phyloP scores from a whole-genome alignment of 306 rosid species.

The Malus domestica region ASM211411v1 NC_041798.1:11987501-11988000 shows the following conservation, averaged over 20 bases:
- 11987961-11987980: slow-evolving; percentile 73
- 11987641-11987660: not conserved
- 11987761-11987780: slow-evolving; percentile 99
- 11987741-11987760: slow-evolving; percentile 85
- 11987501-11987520: slow-evolving; percentile 15
- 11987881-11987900: slow-evolving; percentile 73
- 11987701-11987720: slow-evolving; percentile 87
- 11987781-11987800: slow-evolving; percentile 93
- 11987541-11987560: slow-evolving; percentile 72
- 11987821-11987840: slow-evolving; percentile 3
- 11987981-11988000: slow-evolving; percentile 68
- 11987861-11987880: not conserved
- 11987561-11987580: slow-evolving; percentile 74
- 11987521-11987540: slow-evolving; percentile 44
- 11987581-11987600: slow-evolving; percentile 78
- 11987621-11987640: not conserved
- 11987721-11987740: slow-evolving; percentile 88
- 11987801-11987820: slow-evolving; percentile 75
- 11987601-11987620: slow-evolving; percentile 73
- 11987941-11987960: slow-evolving; percentile 84
- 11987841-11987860: not conserved
- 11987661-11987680: slow-evolving; percentile 24
- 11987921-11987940: slow-evolving; percentile 99
- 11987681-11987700: slow-evolving; percentile 63
- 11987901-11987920: slow-evolving; percentile 95